These are phyloP conservation scores for Moricandia moricandioides DNA, from an alignment of 345 rosid species.

Conservation along the genomic window DNA sequence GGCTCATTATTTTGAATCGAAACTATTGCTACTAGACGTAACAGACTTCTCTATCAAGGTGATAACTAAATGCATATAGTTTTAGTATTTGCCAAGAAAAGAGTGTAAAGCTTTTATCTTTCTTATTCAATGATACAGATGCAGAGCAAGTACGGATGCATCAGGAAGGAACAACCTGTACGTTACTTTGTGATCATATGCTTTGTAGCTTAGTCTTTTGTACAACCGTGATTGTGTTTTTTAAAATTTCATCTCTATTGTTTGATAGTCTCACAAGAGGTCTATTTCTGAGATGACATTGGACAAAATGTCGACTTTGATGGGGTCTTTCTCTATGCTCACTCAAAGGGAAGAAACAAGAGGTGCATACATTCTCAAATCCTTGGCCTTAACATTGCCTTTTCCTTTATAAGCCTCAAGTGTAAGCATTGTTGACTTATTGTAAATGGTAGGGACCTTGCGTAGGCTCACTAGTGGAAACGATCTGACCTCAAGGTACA, in stretches of 20 bases:
- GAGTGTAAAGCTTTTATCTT: not conserved
- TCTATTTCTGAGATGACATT: slow-evolving; percentile 76
- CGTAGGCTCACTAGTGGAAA: slow-evolving; percentile 51
- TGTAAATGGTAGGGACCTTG: slow-evolving; percentile 45
- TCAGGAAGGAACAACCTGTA: slow-evolving; percentile 64
- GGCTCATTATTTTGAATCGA: slow-evolving; percentile 77
- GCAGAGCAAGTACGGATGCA: slow-evolving; percentile 83
- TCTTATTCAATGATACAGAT: slow-evolving; percentile 45
- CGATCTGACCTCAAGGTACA: slow-evolving; percentile 65
- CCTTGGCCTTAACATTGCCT: not conserved
- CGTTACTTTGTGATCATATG: slow-evolving; percentile 29
- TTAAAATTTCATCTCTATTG: slow-evolving; percentile 12
- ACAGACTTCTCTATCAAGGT: slow-evolving; percentile 85
- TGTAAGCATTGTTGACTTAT: not conserved
- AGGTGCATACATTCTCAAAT: slow-evolving; percentile 45
- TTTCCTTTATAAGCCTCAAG: not conserved
- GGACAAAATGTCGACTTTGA: slow-evolving; percentile 69
- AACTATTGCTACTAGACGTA: slow-evolving; percentile 75
- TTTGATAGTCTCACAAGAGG: slow-evolving; percentile 59
- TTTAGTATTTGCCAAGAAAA: slow-evolving; percentile 1
- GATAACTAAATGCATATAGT: not conserved
- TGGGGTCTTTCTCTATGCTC: slow-evolving; percentile 61
- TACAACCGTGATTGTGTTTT: slow-evolving; percentile 3
- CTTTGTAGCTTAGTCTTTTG: not conserved
- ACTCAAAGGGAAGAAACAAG: slow-evolving; percentile 52